Base-by-base conservation (phyloP, 495 filamentous ascomycete genomes). In the Lasiosphaeria hispida region DNA sequence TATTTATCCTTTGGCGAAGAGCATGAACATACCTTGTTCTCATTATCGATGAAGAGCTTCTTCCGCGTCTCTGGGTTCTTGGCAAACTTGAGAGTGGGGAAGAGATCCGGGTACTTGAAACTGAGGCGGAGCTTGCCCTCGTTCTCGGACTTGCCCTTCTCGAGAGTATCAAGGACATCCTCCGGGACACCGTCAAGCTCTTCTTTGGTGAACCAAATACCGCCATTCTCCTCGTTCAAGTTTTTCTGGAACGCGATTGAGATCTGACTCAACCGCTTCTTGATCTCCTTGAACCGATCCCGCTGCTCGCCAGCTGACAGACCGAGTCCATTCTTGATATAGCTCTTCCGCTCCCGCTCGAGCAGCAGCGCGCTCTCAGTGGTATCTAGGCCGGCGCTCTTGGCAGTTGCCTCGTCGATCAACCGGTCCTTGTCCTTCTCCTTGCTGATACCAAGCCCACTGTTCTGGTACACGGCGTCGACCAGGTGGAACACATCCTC, bases 141-240 rank as follows among this genome's bases (percentile, higher is more conserved):
- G 59, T 84, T 83, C 57, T 90, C 87, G 6, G 80, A 85, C 34
- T 83, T 84, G 6, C 89, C 90, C 70, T 87, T 87, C 70, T 88
- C 85, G 39, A 92, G 76, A 0, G 77, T 77, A 33, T 73, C 69
- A 7, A 85, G 6, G 36, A 83, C 77, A 66, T 86, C 84, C 40
- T 74, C 64, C 0, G 83, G 82, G 39, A 86, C 80, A 15, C 84
- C 84, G 39, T 79, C 79, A 10, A 87, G 73, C 63, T 87, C 79
- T 57, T 82, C 75, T 37, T 58, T 70, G 13, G 81, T 79, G 52
- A 86, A 84, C 84, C 84, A 86, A 43, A 84, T 70, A 5, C 78
- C 79, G 38, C 77, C 78, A 47, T 82, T 80, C 65, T 87, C 83
- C 68, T 85, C 82, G 52, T 84, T 84, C 42, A 86, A 72, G 58